A percentile compares a stretch with the other conserved stretches of the same genome.
These are phyloP conservation scores for Zygoascus hellenicus DNA, from an alignment of 1,139 yeast species.

Conservation along the genomic window DNA sequence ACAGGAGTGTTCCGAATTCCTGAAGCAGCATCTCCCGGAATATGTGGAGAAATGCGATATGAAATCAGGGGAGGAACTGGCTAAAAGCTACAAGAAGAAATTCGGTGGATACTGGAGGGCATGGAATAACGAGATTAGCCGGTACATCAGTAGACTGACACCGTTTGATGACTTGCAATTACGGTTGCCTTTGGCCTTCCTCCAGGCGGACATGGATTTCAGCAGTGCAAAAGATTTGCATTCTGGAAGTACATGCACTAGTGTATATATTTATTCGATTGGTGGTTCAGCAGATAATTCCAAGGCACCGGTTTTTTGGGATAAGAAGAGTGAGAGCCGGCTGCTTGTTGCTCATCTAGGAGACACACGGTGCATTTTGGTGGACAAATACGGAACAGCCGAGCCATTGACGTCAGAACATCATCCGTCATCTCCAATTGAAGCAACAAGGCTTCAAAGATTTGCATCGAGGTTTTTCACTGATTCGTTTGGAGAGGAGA, in stretches of 20 bases:
- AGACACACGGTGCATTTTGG: slow-evolving; percentile 78
- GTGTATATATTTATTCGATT: slow-evolving; percentile 56
- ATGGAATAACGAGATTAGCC: slow-evolving; percentile 53
- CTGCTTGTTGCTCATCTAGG: slow-evolving; percentile 89
- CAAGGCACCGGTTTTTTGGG: slow-evolving; percentile 54
- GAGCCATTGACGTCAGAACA: slow-evolving; percentile 74
- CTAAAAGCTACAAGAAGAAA: slow-evolving; percentile 46
- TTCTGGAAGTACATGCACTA: slow-evolving; percentile 83
- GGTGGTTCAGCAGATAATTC: slow-evolving; percentile 20
- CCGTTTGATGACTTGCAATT: slow-evolving; percentile 50
- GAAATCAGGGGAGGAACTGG: slow-evolving; percentile 39
- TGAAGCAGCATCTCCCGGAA: slow-evolving; percentile 48
- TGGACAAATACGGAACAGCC: slow-evolving; percentile 60
- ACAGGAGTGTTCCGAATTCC: slow-evolving; percentile 57
- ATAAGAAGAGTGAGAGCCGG: slow-evolving; percentile 60
- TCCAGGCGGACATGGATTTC: slow-evolving; percentile 52
- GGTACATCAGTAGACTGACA: slow-evolving; percentile 38
- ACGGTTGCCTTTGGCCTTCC: slow-evolving; percentile 56
- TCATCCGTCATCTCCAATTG: slow-evolving; percentile 81
- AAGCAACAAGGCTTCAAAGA: slow-evolving; percentile 62
- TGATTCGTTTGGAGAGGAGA: slow-evolving; percentile 89
- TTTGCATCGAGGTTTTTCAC: slow-evolving; percentile 72
- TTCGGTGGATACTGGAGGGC: slow-evolving; percentile 89
- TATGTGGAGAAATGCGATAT: slow-evolving; percentile 47
- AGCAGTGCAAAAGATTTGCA: slow-evolving; percentile 26